Evolutionary conservation across 2,329 filamentous ascomycete genomes (phyloP), one percentile per base, ranked within the genome.

Genomic region (Penicillium aurantiogriseum): DNA sequence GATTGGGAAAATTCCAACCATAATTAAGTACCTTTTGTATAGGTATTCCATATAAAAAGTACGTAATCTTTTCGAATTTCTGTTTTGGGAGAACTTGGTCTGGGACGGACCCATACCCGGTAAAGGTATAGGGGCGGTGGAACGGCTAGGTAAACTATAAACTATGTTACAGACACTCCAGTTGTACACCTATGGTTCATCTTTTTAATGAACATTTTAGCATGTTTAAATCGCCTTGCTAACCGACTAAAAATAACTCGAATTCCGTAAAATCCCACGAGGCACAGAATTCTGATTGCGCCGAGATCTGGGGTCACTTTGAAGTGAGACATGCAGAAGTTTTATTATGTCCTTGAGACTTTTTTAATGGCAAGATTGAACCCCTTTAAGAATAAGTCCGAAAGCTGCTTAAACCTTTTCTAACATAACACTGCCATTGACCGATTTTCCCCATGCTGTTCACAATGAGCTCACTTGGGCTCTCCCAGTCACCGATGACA

Each of bases 291-390:
- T 47, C 36, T 7, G 35, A 57, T 35, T 53, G 6, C n/a, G 49
- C 43, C 42, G 49, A 53, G 13, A 42, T 19, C 27, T 47, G 36
- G 35, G 33, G 27, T 39, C 35, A 53, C 35, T 36, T 23, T 36
- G 31, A 42, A 38, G 17, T 53, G 43, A 53, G 54, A 57, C 54
- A 53, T 40, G 13, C 35, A 44, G 13, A 46, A n/a, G 40, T 27
- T 31, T 47, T 15, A 21, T 46, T 21, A 23, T n/a, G 19, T 33
- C n/a, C 11, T 23, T 23, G 5, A 31, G 15, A 21, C 13, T 27
- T 11, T 19, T 53, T 56, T 21, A 46, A 52, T 19, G 10, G 19
- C 25, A 42, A n/a, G 9, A 9, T 17, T 42, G 8, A n/a, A 43
- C 25, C 33, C n/a, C 13, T 40, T 29, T 5, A 35, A 46, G n/a